phyloP scores from a whole-genome alignment of 2,329 filamentous ascomycete species.

The Leptographium flavum region DNA sequence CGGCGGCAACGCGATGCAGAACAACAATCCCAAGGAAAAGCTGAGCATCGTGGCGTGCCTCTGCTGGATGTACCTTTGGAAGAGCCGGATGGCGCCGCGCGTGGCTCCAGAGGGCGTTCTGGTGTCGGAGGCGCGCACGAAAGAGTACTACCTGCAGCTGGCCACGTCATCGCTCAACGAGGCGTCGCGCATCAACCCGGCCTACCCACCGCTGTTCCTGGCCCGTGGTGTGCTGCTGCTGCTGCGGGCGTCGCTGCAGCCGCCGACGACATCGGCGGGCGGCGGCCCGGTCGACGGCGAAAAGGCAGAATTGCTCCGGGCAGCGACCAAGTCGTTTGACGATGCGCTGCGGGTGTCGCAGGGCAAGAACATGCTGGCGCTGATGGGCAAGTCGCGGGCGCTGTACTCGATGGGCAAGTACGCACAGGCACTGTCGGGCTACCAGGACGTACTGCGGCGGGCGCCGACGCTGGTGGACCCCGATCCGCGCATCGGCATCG shows the following conservation, averaged over 20 bases:
- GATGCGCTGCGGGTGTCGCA: conserved; percentile 77
- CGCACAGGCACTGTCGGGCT: conserved; percentile 65
- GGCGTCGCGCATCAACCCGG: conserved; percentile 83
- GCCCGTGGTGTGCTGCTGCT: conserved; percentile 82
- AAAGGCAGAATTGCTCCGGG: conserved; percentile 63
- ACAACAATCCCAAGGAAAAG: conserved; percentile 63
- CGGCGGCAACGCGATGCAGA: conserved; percentile 57
- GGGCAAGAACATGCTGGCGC: conserved; percentile 79
- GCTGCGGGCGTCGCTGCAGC: conserved; percentile 71
- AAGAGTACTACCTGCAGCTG: conserved; percentile 80
- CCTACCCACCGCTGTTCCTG: conserved; percentile 80
- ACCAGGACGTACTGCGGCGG: conserved; percentile 75
- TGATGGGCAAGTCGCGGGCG: conserved; percentile 78
- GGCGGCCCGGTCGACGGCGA: conserved; percentile 50
- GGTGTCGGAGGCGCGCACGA: conserved; percentile 66
- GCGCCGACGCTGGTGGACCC: conserved; percentile 83
- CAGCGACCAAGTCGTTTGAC: conserved; percentile 86
- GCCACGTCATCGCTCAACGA: conserved; percentile 92
- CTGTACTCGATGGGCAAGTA: conserved; percentile 79
- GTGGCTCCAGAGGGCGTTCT: conserved; percentile 46
- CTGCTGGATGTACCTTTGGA: conserved; percentile 84
- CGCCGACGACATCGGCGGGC: conserved; percentile 49
- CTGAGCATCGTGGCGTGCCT: conserved; percentile 72
- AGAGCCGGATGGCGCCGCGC: conserved; percentile 65
- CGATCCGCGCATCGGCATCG: conserved; percentile 89